A percentile compares a stretch with the other conserved stretches of the same genome.
Evolutionary conservation across 1,139 yeast species (phyloP).

Genomic region (Candida pseudoviswanathii): DNA sequence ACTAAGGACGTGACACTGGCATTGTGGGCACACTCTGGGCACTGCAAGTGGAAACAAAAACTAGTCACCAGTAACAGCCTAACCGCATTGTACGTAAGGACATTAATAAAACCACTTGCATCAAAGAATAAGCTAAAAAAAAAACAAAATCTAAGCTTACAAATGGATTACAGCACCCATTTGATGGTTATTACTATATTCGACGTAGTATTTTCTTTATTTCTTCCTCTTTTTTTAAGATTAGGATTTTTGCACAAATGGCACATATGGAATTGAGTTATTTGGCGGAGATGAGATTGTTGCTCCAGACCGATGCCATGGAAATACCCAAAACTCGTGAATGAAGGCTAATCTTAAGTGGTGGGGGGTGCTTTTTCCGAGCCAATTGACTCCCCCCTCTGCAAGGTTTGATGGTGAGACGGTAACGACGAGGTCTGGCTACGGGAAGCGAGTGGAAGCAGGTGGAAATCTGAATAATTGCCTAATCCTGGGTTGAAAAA

Average conservation of each 20-base stretch:
- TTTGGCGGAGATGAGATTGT: slow-evolving; percentile 3
- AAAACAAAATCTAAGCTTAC: background rate
- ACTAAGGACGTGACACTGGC: too few relatives aligned
- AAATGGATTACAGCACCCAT: background rate
- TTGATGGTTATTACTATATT: background rate
- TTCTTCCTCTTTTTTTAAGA: background rate
- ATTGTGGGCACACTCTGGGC: too few relatives aligned
- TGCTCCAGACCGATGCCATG: background rate
- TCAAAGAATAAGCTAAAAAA: background rate
- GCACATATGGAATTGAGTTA: background rate
- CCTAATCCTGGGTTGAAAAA: background rate
- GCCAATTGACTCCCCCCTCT: background rate
- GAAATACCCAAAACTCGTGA: background rate
- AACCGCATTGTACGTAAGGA: background rate
- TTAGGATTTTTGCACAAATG: background rate
- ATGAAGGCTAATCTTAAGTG: background rate
- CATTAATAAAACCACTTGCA: background rate
- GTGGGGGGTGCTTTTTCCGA: background rate
- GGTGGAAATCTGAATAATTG: background rate
- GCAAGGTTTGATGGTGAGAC: background rate
- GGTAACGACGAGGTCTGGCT: background rate
- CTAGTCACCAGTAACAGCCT: background rate
- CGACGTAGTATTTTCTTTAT: background rate
- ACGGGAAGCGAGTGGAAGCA: background rate
- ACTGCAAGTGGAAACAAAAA: too few relatives aligned